Evolutionary conservation across 345 rosid species (phyloP).

Genomic region (Jatropha curcas): DNA sequence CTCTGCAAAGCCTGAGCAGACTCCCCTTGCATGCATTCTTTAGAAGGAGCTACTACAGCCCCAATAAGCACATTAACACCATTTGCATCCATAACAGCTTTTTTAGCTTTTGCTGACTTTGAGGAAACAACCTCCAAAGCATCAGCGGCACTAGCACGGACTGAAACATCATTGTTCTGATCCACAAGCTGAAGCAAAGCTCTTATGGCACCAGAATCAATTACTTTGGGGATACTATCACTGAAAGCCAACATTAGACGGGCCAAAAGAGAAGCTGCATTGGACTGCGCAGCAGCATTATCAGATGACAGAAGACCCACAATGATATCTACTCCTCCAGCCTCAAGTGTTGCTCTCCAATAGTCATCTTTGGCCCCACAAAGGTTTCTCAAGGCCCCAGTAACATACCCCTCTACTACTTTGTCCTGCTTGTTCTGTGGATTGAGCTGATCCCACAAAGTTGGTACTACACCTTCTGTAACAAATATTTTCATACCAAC

Average conservation of each 20-base stretch:
- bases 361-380: conserved; percentile 71
- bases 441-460: conserved; percentile 77
- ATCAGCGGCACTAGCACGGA: conserved; percentile 76
- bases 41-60: conserved; percentile 81
- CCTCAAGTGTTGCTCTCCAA: conserved; percentile 70
- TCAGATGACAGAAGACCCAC: conserved; percentile 75
- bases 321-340: conserved; percentile 72
- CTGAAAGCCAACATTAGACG: conserved; percentile 64
- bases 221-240: conserved; percentile 58
- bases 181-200: conserved; percentile 62
- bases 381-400: conserved; percentile 89
- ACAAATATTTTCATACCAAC: conserved; percentile 84
- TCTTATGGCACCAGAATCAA: conserved; percentile 74
- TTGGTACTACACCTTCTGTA: conserved; percentile 82
- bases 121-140: conserved; percentile 81
- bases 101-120: conserved; percentile 61
- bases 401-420: conserved; percentile 75
- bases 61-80: conserved; percentile 69
- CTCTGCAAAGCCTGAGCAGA: conserved; percentile 53
- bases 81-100: conserved; percentile 56
- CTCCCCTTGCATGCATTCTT: conserved; percentile 74
- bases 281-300: conserved; percentile 68
- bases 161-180: conserved; percentile 50
- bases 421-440: conserved; percentile 59
- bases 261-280: conserved; percentile 90